These are phyloP conservation scores for Polysphondylium violaceum DNA, from an alignment of 78 protist genomes.

Conservation along the genomic window DNA sequence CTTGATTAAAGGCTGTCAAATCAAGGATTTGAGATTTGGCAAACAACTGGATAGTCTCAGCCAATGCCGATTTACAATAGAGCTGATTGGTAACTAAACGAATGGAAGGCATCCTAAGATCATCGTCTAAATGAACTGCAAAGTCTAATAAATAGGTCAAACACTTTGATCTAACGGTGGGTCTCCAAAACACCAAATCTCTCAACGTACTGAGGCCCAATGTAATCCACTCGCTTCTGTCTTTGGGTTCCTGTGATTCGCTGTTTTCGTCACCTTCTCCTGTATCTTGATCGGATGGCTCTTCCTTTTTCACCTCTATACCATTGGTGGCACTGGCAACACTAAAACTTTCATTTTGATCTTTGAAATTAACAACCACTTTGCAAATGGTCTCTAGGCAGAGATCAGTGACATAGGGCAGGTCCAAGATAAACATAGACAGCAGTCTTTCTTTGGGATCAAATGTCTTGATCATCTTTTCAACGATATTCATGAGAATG, in stretches of 20 bases:
- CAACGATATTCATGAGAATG: constrained; percentile 7
- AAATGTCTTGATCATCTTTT: constrained; percentile 8
- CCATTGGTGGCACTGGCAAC: neutral
- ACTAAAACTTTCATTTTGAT: neutral
- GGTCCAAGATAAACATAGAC: neutral
- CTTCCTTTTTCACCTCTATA: neutral
- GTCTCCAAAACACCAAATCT: constrained; percentile 49
- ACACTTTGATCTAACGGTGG: constrained; percentile 25
- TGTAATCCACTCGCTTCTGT: neutral
- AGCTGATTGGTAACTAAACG: constrained; percentile 18
- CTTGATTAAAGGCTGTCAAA: neutral
- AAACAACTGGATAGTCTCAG: constrained; percentile 3
- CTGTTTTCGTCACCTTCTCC: constrained; percentile 13
- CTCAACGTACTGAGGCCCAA: constrained; percentile 19
- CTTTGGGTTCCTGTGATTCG: neutral
- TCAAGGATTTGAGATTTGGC: constrained; percentile 36
- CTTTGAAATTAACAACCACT: constrained; percentile 24
- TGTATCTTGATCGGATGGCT: neutral
- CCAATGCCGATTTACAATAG: neutral
- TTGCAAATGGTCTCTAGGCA: constrained; percentile 8
- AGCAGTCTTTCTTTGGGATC: neutral
- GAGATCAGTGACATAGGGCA: constrained; percentile 1
- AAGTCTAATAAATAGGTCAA: constrained; percentile 25
- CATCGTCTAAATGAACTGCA: constrained; percentile 6
- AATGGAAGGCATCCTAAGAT: constrained; percentile 14